Percentiles rank a stretch among this genome's conserved stretches.
phyloP scores from a whole-genome alignment of 208 protist species.

The Borovskyia barvae region DNA sequence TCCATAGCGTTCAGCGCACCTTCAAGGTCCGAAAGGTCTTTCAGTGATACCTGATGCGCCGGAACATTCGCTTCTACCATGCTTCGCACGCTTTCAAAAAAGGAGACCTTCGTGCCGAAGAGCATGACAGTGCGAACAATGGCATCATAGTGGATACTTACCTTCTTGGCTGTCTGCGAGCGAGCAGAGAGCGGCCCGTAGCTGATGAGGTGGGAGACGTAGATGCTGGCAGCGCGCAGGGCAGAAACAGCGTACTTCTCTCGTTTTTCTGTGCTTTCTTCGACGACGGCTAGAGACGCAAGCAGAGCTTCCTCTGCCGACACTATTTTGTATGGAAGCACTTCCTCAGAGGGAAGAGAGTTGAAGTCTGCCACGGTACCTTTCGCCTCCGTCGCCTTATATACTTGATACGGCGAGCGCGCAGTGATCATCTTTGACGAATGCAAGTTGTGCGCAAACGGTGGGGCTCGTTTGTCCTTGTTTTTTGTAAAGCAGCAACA shows the following conservation, averaged over 20 bases:
- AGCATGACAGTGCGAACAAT: conserved; percentile 43
- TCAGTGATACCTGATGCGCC: conserved; percentile 29
- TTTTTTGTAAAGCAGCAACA: not conserved
- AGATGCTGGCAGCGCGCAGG: conserved; percentile 47
- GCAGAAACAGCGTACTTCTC: conserved; percentile 51
- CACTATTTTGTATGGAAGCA: conserved; percentile 70
- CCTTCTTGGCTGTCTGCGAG: conserved; percentile 30
- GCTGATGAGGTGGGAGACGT: conserved; percentile 57
- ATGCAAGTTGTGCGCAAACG: not conserved
- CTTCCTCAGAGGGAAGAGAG: conserved; percentile 48
- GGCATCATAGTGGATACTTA: conserved; percentile 47
- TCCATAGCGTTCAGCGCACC: conserved; percentile 33
- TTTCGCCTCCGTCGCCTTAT: conserved; percentile 32
- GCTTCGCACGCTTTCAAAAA: conserved; percentile 31
- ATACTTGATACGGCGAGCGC: conserved; percentile 83
- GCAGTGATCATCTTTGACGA: conserved; percentile 50
- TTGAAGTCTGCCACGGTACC: conserved; percentile 51
- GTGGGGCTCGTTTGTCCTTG: not conserved
- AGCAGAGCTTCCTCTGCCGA: conserved; percentile 62
- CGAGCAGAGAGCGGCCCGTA: conserved; percentile 56
- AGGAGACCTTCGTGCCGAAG: conserved; percentile 26
- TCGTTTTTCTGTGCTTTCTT: conserved; percentile 23
- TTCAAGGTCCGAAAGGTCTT: conserved; percentile 42
- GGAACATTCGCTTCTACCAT: conserved; percentile 24
- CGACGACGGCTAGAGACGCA: conserved; percentile 49